phyloP scores from a whole-genome alignment of 306 rosid genomes.

The Rosa chinensis region DNA sequence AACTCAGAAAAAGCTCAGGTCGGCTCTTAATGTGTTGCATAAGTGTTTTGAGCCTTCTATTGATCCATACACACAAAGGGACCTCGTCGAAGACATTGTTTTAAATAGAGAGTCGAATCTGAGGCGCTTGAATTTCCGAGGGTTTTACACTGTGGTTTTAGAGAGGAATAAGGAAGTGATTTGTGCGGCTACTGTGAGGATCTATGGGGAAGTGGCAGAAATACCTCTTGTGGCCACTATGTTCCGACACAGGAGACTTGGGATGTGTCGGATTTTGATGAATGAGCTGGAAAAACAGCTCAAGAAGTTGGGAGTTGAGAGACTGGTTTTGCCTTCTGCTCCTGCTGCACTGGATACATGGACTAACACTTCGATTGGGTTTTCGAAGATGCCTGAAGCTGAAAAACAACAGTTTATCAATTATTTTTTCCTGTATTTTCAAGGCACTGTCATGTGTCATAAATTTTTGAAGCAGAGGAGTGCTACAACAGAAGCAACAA shows the following conservation, averaged over 20 bases:
- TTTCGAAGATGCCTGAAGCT: constrained; percentile 32
- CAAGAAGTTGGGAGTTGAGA: constrained; percentile 44
- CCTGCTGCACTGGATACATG: constrained; percentile 33
- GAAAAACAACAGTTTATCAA: constrained; percentile 30
- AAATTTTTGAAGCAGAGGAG: constrained; percentile 30
- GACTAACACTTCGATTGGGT: constrained; percentile 48
- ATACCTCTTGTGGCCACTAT: constrained; percentile 64
- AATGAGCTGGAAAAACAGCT: constrained; percentile 51
- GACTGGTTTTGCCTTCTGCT: constrained; percentile 48
- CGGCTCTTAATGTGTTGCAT: constrained; percentile 45
- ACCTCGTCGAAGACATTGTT: constrained; percentile 40
- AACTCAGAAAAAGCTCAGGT: constrained; percentile 33
- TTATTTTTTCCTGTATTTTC: constrained; percentile 40
- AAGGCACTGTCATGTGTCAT: constrained; percentile 48
- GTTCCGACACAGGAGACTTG: not conserved
- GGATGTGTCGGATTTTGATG: constrained; percentile 61
- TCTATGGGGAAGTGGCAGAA: constrained; percentile 55
- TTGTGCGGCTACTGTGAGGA: constrained; percentile 50
- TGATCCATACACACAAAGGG: constrained; percentile 28
- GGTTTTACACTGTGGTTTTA: constrained; percentile 53
- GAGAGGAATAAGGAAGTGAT: constrained; percentile 39
- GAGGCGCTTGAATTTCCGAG: constrained; percentile 42
- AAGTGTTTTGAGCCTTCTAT: constrained; percentile 48
- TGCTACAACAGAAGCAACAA: not conserved
- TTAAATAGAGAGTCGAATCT: constrained; percentile 42